A percentile compares a stretch with the other conserved stretches of the same genome.
phyloP scores from a whole-genome alignment of 352 stramenopile genomes.

The Phytopythium cucurbitacearum region DNA sequence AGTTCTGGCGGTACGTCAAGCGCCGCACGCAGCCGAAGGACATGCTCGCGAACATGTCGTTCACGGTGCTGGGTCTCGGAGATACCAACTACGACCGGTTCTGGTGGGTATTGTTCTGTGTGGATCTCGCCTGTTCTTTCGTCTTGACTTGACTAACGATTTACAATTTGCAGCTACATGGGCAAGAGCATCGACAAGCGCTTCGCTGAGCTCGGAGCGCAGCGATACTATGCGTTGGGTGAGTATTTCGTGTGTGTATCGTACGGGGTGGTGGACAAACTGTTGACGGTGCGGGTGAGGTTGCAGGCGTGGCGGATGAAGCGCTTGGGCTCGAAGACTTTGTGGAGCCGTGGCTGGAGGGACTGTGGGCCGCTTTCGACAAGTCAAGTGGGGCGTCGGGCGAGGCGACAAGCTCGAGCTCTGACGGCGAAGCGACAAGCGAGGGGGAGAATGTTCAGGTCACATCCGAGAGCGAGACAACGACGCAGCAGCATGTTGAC shows the following conservation, averaged over 20 bases:
- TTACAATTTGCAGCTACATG: constrained; percentile 46
- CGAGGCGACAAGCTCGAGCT: constrained; percentile 18
- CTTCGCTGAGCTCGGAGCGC: constrained; percentile 84
- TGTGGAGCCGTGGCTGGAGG: constrained; percentile 91
- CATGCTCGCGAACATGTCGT: constrained; percentile 71
- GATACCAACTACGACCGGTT: constrained; percentile 98
- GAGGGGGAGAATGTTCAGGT: background rate
- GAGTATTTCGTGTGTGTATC: constrained; percentile 8
- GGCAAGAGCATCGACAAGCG: constrained; percentile 89
- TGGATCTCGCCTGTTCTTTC: background rate
- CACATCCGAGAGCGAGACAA: background rate
- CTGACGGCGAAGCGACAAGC: constrained; percentile 6
- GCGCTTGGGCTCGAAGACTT: constrained; percentile 91
- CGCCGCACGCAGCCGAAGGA: constrained; percentile 75
- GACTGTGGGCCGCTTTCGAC: constrained; percentile 49
- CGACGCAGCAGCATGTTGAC: background rate
- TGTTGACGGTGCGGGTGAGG: background rate
- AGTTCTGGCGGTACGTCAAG: constrained; percentile 93
- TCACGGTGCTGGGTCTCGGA: constrained; percentile 89
- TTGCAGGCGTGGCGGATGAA: constrained; percentile 87
- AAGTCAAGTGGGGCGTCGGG: constrained; percentile 20
- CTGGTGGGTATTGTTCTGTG: constrained; percentile 41
- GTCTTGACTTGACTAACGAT: background rate
- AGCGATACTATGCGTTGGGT: constrained; percentile 69
- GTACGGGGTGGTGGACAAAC: no score